Evolutionary conservation across 163 green algal species (phyloP), one percentile per base, ranked within the genome.

Genomic region (Picocystis sp.): DNA sequence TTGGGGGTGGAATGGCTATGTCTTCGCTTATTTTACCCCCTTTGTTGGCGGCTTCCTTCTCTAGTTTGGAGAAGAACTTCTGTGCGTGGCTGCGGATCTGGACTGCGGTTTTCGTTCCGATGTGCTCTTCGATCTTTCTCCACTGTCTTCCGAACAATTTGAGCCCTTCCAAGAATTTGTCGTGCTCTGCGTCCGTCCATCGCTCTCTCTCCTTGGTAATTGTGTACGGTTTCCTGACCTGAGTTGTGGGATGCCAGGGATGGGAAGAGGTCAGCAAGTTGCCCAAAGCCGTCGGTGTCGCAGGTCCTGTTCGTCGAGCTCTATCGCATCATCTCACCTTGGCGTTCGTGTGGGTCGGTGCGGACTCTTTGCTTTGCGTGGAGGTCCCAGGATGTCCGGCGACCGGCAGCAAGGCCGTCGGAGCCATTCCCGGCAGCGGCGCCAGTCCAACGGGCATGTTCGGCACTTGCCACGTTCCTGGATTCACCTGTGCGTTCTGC

Each of bases 41-140:
- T n/a, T 55, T 50, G 15, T 43, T 33, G 47, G 24, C 50, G 43
- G 79, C 73, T 50, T 82, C 59, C 61, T 75, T 77, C 54, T 92
- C 71, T 3, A 94, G 46, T 65, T 95, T 95, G 47, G 66, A 67
- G 55, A 96, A 95, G 52, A 93, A 95, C 68, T 96, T 96, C 38
- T 50, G 54, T 24, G 87, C 86, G 51, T 96, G 87, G 22, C 74
- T 88, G 13, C 87, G 72, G 38, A 96, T 94, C 55, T 96, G 87
- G 22, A 96, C 79, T 1, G 86, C 77, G 0, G 80, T 92, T 63
- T 95, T 95, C 43, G 78, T 93, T 45, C 80, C 79, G 12, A 96
- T 80, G 60, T 93, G 72, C 60, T 89, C 85, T 69, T 94, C 75
- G 46, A 95, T 93, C 34, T 77, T 80, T 1, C 72, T 56, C 86